Evolutionary conservation across 371 early-diverging fungal species (phyloP), one percentile per base, ranked within the genome.

Genomic region (Rhizopus microsporus): DNA sequence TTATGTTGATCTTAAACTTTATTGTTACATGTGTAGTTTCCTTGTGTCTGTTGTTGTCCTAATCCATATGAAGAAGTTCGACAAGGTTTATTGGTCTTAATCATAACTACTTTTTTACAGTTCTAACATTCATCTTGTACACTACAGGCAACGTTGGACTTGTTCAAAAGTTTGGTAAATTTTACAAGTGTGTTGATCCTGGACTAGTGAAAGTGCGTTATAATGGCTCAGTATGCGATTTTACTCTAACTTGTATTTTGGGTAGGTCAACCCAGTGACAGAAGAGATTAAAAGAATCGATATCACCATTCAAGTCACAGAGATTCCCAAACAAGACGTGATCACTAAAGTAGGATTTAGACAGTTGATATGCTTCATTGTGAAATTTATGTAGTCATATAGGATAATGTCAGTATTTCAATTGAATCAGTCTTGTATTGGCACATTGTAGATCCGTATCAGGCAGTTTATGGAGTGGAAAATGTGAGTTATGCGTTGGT

Each of bases 361-460:
- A 13, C 16, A 15, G 30, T 31, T n/a, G 31, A 29, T 17, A 9
- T 16, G 32, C 37, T 17, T 13, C 6, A 23, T n/a, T 23, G 31
- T 16, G 4, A 31, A 53, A 30, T 31, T 31, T 16, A 43, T 32
- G 55, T 44, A 10, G 40, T n/a, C 15, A 9, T 50, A 13, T 53
- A 76, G 72, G 94, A 94, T 72, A 94, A 95, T 60, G 93, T 93
- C 40, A 82, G 74, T 23, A 76, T 96, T 37, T 67, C 69, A 7
- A 86, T 96, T 54, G 97, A 94, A 65, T 84, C 89, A 0, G 93
- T 95, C 13, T 69, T 95, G 3, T 96, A 89, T 66, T 93, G 91
- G 91, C 86, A 86, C 46, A 62, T 91, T 43, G 69, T 85, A 3
- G 89, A 95, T 58, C 95, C 95, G 7, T 94, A 87, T 61, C 81